Base-by-base conservation (phyloP, 257 asterid genomes). In the Solanum etuberosum region DNA sequence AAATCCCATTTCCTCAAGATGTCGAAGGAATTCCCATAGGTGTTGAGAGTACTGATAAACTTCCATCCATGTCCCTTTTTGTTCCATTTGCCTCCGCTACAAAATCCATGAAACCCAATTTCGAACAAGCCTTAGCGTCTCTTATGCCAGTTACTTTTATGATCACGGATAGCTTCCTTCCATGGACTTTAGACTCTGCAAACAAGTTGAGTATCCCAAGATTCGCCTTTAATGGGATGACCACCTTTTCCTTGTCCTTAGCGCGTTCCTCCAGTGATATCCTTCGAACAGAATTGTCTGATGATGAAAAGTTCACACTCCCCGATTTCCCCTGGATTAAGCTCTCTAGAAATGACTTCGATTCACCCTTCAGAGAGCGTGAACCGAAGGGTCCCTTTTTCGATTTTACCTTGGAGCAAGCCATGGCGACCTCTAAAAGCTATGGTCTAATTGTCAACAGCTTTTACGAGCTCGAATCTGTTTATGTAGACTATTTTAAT, bases 401-500 rank as follows among this genome's bases (percentile, higher is more conserved):
- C 10, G 93, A 94, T 11, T 91, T 91, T 84, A 6, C 88, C 21
- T 23, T 87, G 23, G 92, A 93, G 32, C 1, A 67, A 2, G 0
- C 0, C 0, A 29, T 9, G 4, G 16, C 96, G 0, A 80, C 89
- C 1, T 6, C 32, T 5, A 87, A 87, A 2, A 93, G 98, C 92
- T 89, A 85, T 16, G 98, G 96, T 9, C 7, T 88, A 31, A 3
- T 94, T 21, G 88, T 91, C 14, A 95, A 94, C 92, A 89, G 89
- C 85, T 95, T 93, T 82, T 86, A 89, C 32, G 96, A 93, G 90
- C 93, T 94, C 0, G 98, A 94, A 84, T 32, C 85, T 5, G 18
- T 37, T 5, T 94, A 42, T 54, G 83, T 80, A 0, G 96, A 94
- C 25, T 83, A 89, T 38, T 90, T 29, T 42, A 86, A 78, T 59